Conservation (phyloP, 2,329 filamentous ascomycete species). For the Alternaria solani region DNA sequence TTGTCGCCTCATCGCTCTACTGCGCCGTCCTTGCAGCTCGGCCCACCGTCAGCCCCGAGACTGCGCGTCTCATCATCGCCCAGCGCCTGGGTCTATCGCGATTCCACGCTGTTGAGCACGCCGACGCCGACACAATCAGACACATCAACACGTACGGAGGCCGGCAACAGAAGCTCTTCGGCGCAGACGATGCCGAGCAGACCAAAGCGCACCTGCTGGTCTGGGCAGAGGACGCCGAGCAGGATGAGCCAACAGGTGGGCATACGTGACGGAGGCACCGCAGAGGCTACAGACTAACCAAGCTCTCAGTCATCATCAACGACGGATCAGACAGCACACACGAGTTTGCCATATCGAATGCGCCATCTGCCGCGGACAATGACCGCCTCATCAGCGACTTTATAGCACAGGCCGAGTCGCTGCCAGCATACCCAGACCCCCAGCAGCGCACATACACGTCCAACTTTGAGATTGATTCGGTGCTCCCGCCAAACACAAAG, state of each 20-base stretch:
- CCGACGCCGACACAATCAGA: slow-evolving; percentile 52
- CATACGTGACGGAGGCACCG: slow-evolving; percentile 1
- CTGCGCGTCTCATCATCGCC: slow-evolving; percentile 60
- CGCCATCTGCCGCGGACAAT: slow-evolving; percentile 46
- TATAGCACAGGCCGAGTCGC: slow-evolving; percentile 44
- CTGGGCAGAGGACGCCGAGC: slow-evolving; percentile 52
- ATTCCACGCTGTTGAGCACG: slow-evolving; percentile 55
- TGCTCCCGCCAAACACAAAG: slow-evolving; percentile 29
- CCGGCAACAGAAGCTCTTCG: slow-evolving; percentile 52
- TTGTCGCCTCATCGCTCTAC: slow-evolving; percentile 53
- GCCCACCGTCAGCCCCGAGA: slow-evolving; percentile 50
- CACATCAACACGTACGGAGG: slow-evolving; percentile 59
- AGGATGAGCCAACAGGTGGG: slow-evolving; percentile 45
- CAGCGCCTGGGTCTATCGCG: slow-evolving; percentile 60
- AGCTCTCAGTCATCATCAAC: slow-evolving; percentile 35
- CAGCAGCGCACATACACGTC: slow-evolving; percentile 36
- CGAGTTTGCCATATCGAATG: slow-evolving; percentile 45
- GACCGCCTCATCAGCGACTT: slow-evolving; percentile 49
- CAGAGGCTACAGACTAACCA: slow-evolving; percentile 23
- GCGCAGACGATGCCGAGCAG: slow-evolving; percentile 30
- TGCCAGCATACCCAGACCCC: slow-evolving; percentile 39
- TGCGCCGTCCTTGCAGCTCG: slow-evolving; percentile 46
- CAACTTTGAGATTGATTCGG: slow-evolving; percentile 32
- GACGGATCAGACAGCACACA: slow-evolving; percentile 24
- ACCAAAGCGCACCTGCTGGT: slow-evolving; percentile 46